Base-by-base conservation (phyloP, 257 asterid genomes). In the Knoxia roxburghii region DNA sequence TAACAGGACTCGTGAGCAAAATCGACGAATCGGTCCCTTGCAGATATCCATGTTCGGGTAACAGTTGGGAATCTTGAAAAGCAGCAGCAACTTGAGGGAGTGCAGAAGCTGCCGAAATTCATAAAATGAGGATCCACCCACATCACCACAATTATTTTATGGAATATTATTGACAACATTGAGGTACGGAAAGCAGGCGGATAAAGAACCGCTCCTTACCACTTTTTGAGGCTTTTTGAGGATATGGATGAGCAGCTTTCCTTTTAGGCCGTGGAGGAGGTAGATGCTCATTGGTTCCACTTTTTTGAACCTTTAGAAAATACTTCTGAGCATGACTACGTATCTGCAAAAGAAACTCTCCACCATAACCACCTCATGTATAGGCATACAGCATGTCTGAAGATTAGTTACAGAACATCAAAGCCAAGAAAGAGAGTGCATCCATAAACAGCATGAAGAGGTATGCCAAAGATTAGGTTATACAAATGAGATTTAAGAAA, bases 261-360 rank as follows among this genome's bases (percentile, higher is more conserved):
- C 96, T 80, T 88, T 91, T 91, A 35, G 98, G 98, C 18, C 98
- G 94, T n/a, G 96, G 98, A 1, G 98, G 98, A 76, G 98, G 98
- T 48, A 91, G 80, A 74, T 84, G 98, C 66, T 87, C 98, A 39
- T 81, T 87, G 30, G 85, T 77, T 35, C 98, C 98, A 72, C 80
- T 89, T 78, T 91, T 91, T 82, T 87, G 95, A 72, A 91, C 92
- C 81, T 87, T 91, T 70, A 89, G 75, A 79, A 91, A 91, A 76
- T 91, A 91, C 70, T 91, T 91, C 83, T 91, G 98, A 33, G 98
- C 96, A 73, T 91, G 98, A 76, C 98, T 91, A 33, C 96, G 98
- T 60, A 91, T 91, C 98, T 91, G 96, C 79, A 81, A 62, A 68
- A 74, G 62, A 23, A 29, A 70, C 59, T 9, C 73, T 63, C 65